phyloP scores from a whole-genome alignment of 2,329 filamentous ascomycete species.

The Nannizzia gypsea region DNA sequence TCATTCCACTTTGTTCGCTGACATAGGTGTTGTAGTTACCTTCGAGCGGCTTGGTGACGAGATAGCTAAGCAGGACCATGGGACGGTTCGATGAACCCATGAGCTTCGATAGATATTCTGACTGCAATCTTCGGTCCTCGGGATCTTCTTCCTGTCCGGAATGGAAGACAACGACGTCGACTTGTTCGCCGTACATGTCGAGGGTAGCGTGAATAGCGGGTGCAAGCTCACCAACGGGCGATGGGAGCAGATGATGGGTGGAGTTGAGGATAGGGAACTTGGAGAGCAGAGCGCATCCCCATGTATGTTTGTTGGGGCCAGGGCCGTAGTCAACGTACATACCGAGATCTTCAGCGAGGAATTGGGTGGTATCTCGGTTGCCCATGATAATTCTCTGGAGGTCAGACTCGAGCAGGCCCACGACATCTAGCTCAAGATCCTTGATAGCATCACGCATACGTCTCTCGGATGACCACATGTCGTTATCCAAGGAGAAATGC shows the following conservation, averaged over 20 bases:
- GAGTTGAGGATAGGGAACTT: slow-evolving; percentile 98
- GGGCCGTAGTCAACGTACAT: slow-evolving; percentile 99
- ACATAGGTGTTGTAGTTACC: slow-evolving; percentile 98
- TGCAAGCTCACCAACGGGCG: slow-evolving; percentile 84
- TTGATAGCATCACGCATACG: slow-evolving; percentile 85
- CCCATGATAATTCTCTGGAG: slow-evolving; percentile 98
- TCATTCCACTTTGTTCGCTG: slow-evolving; percentile 75
- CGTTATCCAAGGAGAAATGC: slow-evolving; percentile 93
- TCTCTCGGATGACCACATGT: slow-evolving; percentile 96
- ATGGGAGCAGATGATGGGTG: slow-evolving; percentile 87
- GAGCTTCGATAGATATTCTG: slow-evolving; percentile 69
- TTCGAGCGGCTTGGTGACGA: slow-evolving; percentile 78
- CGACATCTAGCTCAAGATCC: slow-evolving; percentile 91
- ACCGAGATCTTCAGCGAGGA: slow-evolving; percentile 85
- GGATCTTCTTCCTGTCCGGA: slow-evolving; percentile 95
- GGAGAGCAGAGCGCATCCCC: slow-evolving; percentile 83
- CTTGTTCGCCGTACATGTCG: slow-evolving; percentile 74
- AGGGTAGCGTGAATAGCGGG: slow-evolving; percentile 95
- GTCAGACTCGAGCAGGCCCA: slow-evolving; percentile 89
- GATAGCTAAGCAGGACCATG: slow-evolving; percentile 74
- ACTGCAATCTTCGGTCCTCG: slow-evolving; percentile 79
- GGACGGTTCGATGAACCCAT: slow-evolving; percentile 78
- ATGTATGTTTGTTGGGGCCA: slow-evolving; percentile 97
- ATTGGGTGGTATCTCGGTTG: slow-evolving; percentile 91
- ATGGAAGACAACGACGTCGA: slow-evolving; percentile 97